A percentile compares a stretch with the other conserved stretches of the same genome.
Evolutionary conservation across 441 rosid genomes (phyloP).

Genomic region (Aleurites moluccanus): DNA sequence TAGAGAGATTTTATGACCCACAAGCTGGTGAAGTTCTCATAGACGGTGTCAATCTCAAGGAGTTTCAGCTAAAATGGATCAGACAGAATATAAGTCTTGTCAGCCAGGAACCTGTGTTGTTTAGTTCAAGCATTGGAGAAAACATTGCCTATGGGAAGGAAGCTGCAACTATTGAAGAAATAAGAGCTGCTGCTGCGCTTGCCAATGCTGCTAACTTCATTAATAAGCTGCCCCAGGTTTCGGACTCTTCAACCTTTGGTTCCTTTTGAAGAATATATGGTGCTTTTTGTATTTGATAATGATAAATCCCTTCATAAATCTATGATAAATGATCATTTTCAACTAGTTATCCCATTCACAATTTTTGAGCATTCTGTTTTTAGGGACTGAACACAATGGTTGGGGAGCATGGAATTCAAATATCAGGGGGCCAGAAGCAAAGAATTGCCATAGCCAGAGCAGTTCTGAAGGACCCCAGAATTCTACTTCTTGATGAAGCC

Average conservation of each 20-base stretch:
- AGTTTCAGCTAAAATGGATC: conserved; percentile 67
- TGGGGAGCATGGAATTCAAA: conserved; percentile 72
- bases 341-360: not conserved
- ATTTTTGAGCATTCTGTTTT: not conserved
- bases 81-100: conserved; percentile 67
- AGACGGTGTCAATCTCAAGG: conserved; percentile 58
- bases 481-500: conserved; percentile 67
- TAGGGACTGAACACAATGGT: conserved; percentile 71
- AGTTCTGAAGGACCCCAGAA: conserved; percentile 56
- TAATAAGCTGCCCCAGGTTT: conserved; percentile 61
- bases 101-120: conserved; percentile 72
- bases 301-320: not conserved
- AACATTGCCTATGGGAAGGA: conserved; percentile 69
- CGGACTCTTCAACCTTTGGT: not conserved
- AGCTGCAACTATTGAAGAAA: conserved; percentile 57
- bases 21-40: conserved; percentile 65
- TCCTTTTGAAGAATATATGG: not conserved
- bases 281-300: not conserved
- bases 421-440: conserved; percentile 83
- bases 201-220: conserved; percentile 72
- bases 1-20: conserved; percentile 71
- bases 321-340: not conserved
- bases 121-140: conserved; percentile 55
- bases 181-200: conserved; percentile 52
- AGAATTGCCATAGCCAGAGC: conserved; percentile 81